These are phyloP conservation scores for Myriosclerotinia duriaeana DNA, from an alignment of 2,329 filamentous ascomycete genomes.

Conservation along the genomic window DNA sequence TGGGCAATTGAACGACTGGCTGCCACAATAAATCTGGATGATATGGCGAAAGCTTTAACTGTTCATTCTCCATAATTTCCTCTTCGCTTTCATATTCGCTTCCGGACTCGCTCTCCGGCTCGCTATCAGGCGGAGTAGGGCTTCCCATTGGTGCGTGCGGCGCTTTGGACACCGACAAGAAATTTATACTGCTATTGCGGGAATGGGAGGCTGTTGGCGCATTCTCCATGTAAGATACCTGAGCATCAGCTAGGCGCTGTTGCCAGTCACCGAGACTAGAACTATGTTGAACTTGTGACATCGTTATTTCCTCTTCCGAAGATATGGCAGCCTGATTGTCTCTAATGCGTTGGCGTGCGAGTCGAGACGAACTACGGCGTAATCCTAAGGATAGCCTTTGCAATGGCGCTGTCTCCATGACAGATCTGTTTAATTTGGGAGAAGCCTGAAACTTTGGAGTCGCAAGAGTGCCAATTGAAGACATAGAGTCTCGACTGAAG, in stretches of 20 bases:
- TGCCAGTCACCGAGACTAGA: constrained; percentile 46
- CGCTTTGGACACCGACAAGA: constrained; percentile 44
- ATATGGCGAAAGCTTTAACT: background rate
- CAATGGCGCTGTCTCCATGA: constrained; percentile 24
- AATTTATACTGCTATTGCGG: constrained; percentile 45
- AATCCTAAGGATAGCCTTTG: constrained; percentile 44
- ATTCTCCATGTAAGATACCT: constrained; percentile 48
- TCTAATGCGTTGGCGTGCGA: constrained; percentile 44
- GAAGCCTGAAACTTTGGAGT: constrained; percentile 32
- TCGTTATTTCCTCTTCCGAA: constrained; percentile 36
- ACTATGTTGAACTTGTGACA: constrained; percentile 39
- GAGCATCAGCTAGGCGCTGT: constrained; percentile 48
- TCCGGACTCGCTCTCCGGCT: constrained; percentile 27
- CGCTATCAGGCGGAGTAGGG: constrained; percentile 55
- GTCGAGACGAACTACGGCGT: constrained; percentile 43
- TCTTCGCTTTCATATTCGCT: constrained; percentile 8
- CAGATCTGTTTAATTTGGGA: constrained; percentile 31
- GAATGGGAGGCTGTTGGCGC: constrained; percentile 41
- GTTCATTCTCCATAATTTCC: constrained; percentile 4
- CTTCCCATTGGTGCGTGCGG: constrained; percentile 45
- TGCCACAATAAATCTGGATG: constrained; percentile 7
- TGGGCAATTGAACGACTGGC: background rate
- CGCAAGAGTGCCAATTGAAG: constrained; percentile 33
- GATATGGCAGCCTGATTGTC: constrained; percentile 36
- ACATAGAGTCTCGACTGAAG: constrained; percentile 43